These are phyloP conservation scores for Apiotrichum mycotoxinovorans DNA, from an alignment of 1,284 basidiomycete species.

Conservation along the genomic window DNA sequence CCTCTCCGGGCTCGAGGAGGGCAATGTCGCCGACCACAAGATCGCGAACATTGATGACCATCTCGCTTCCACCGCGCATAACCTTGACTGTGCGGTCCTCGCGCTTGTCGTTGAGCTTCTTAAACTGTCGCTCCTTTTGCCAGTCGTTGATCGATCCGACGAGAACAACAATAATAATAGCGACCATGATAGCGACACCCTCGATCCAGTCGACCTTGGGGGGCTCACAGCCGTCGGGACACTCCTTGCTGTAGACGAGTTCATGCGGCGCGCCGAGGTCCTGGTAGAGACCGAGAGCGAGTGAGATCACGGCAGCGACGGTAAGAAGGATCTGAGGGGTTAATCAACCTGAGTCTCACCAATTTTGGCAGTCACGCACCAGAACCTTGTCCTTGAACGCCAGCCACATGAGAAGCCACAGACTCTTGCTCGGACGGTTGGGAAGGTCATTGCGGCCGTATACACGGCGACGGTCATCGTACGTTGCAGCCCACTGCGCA, in stretches of 20 bases:
- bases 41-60: constrained; percentile 76
- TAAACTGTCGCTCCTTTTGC: constrained; percentile 97
- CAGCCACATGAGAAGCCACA: constrained; percentile 85
- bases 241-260: constrained; percentile 46
- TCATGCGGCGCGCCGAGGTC: constrained; percentile 72
- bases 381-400: constrained; percentile 94
- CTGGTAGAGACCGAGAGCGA: constrained; percentile 91
- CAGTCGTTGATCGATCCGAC: constrained; percentile 57
- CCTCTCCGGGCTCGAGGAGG: constrained; percentile 89
- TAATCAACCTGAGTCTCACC: constrained; percentile 9
- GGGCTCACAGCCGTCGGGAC: constrained; percentile 55
- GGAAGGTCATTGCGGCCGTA: constrained; percentile 86
- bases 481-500: constrained; percentile 56
- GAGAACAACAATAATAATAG: constrained; percentile 66
- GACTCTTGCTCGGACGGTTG: constrained; percentile 67
- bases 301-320: constrained; percentile 85
- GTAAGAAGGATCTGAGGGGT: constrained; percentile 72
- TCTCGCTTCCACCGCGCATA: constrained; percentile 76
- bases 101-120: constrained; percentile 86
- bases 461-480: constrained; percentile 66
- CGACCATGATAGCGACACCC: constrained; percentile 93
- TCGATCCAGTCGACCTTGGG: constrained; percentile 84
- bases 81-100: constrained; percentile 92
- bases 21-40: constrained; percentile 92
- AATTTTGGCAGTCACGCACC: constrained; percentile 52